phyloP scores from a whole-genome alignment of 768 basidiomycete genomes.

The Tulasnella sp. region DNA sequence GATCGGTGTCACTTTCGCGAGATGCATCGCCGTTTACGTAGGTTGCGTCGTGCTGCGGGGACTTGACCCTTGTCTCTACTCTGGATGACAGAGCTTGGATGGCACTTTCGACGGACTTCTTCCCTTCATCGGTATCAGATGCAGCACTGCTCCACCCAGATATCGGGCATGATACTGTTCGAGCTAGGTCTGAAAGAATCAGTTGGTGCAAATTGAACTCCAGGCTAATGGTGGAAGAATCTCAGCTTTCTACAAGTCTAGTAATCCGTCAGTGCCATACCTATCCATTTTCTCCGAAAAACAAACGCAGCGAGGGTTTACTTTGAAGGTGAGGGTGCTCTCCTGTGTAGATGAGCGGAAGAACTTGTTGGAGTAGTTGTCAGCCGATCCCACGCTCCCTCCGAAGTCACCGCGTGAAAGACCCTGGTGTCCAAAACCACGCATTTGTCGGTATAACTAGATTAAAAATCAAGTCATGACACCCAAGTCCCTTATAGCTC shows the following conservation, averaged over 20 bases:
- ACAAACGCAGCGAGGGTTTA: background rate
- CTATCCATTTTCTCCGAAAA: background rate
- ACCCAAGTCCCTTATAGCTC: conserved; percentile 37
- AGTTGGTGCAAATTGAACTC: conserved; percentile 75
- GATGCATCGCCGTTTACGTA: background rate
- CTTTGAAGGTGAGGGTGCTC: background rate
- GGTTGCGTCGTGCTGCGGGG: conserved; percentile 17
- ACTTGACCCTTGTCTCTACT: conserved; percentile 46
- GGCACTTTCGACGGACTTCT: conserved; percentile 40
- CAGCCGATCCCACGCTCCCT: background rate
- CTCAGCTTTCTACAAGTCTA: background rate
- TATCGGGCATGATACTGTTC: conserved; percentile 45
- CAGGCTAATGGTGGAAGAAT: conserved; percentile 46
- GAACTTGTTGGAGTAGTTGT: background rate
- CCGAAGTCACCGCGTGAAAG: conserved; percentile 10
- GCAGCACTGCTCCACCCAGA: conserved; percentile 42
- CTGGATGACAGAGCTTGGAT: conserved; percentile 60
- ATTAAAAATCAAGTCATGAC: background rate
- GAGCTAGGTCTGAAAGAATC: conserved; percentile 70
- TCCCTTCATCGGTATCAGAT: conserved; percentile 39
- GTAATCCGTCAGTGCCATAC: background rate
- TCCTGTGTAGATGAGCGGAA: background rate
- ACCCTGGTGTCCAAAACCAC: background rate
- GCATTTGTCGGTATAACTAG: background rate
- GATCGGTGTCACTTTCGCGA: background rate